Evolutionary conservation across 768 basidiomycete species (phyloP).

Genomic region (Tulasnella sp.): DNA sequence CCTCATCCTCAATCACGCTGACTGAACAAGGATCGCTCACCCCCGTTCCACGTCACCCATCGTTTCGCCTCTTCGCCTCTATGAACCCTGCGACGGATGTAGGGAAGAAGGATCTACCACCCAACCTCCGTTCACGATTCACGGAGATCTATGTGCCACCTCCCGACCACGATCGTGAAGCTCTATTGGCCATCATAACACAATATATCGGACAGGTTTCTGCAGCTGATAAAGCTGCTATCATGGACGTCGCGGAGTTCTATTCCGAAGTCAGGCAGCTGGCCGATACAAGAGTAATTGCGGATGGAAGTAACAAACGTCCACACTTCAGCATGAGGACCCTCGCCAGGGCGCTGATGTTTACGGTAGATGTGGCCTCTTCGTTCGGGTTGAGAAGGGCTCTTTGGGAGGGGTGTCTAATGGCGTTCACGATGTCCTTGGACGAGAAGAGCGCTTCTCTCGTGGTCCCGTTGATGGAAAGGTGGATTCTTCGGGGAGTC

Average conservation of each 20-base stretch:
- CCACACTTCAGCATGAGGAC: constrained; percentile 98
- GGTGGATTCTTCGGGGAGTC: constrained; percentile 64
- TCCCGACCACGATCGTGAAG: constrained; percentile 84
- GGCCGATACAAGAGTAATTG: constrained; percentile 59
- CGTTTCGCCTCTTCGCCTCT: constrained; percentile 94
- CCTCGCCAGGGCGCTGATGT: constrained; percentile 76
- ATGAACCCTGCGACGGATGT: constrained; percentile 99
- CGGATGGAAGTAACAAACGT: constrained; percentile 82
- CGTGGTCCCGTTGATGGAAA: constrained; percentile 57
- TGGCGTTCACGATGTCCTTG: constrained; percentile 96
- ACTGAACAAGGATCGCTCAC: constrained; percentile 88
- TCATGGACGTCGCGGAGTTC: constrained; percentile 87
- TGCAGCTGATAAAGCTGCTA: constrained; percentile 70
- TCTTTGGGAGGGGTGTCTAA: constrained; percentile 91
- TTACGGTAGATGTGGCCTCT: constrained; percentile 68
- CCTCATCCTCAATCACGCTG: constrained; percentile 77
- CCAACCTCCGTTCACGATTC: constrained; percentile 79
- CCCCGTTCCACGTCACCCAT: constrained; percentile 78
- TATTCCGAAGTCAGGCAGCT: constrained; percentile 70
- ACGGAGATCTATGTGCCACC: constrained; percentile 93
- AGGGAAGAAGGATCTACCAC: constrained; percentile 92
- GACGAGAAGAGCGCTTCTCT: constrained; percentile 54
- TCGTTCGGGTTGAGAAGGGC: constrained; percentile 71
- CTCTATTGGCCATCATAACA: constrained; percentile 68
- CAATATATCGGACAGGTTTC: constrained; percentile 81